Conservation (phyloP, 2,329 filamentous ascomycete genomes). For the Fusarium chlamydosporum region DNA sequence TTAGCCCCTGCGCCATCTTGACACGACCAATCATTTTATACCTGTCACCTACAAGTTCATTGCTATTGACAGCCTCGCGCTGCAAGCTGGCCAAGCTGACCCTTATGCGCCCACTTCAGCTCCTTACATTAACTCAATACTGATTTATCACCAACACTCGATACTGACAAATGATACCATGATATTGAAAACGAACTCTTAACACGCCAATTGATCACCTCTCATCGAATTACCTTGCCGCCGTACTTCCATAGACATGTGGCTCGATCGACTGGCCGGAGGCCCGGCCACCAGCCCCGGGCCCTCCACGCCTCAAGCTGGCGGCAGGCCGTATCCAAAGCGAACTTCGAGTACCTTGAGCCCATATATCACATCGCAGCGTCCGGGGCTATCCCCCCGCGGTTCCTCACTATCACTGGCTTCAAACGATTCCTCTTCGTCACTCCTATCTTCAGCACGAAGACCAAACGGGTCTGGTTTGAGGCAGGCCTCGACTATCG, state of each 20-base stretch:
- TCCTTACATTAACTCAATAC: constrained; percentile 28
- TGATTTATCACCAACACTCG: constrained; percentile 14
- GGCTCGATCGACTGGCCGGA: constrained; percentile 87
- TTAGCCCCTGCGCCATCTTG: not conserved
- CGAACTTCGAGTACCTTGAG: constrained; percentile 77
- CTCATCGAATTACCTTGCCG: constrained; percentile 12
- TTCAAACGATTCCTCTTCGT: constrained; percentile 82
- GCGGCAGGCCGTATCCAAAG: constrained; percentile 75
- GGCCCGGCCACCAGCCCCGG: constrained; percentile 72
- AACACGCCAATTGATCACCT: constrained; percentile 19
- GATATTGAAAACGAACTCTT: constrained; percentile 4
- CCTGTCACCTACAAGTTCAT: constrained; percentile 20
- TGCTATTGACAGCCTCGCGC: constrained; percentile 45
- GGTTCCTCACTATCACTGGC: constrained; percentile 84
- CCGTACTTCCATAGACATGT: constrained; percentile 70
- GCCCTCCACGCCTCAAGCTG: constrained; percentile 72
- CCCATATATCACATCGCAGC: constrained; percentile 76
- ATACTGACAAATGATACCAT: constrained; percentile 31
- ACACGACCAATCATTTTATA: constrained; percentile 38
- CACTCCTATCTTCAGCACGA: constrained; percentile 75
- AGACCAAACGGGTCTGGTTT: constrained; percentile 77
- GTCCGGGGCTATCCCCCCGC: constrained; percentile 76
- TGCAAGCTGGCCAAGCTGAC: constrained; percentile 51
- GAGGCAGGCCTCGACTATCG: constrained; percentile 68
- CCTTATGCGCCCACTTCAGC: constrained; percentile 40